Conservation (phyloP, 1,284 basidiomycete species). For the Spongispora temasekensis region DNA sequence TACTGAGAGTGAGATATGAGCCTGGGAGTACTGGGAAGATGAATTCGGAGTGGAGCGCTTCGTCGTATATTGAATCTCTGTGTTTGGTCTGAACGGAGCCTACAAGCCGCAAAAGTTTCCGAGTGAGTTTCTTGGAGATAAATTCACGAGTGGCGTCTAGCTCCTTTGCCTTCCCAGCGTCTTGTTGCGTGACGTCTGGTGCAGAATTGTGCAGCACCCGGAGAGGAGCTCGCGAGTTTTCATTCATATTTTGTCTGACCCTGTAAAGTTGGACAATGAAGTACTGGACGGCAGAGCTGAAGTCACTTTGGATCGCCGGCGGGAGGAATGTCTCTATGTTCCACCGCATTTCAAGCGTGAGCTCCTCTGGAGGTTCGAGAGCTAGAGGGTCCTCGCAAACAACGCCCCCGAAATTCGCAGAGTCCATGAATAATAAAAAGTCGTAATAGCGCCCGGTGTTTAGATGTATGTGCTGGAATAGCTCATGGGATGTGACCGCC, state of each 20-base stretch:
- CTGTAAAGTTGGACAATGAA: constrained; percentile 88
- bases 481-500: constrained; percentile 91
- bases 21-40: constrained; percentile 90
- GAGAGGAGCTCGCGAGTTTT: constrained; percentile 68
- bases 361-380: constrained; percentile 63
- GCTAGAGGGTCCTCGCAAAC: constrained; percentile 79
- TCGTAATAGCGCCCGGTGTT: constrained; percentile 93
- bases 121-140: constrained; percentile 80
- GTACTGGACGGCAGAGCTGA: constrained; percentile 73
- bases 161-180: constrained; percentile 72
- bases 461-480: constrained; percentile 93
- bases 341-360: constrained; percentile 89
- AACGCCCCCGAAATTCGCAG: constrained; percentile 90
- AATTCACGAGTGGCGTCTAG: constrained; percentile 70
- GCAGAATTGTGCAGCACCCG: constrained; percentile 70
- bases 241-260: constrained; percentile 69
- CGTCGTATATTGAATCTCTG: constrained; percentile 60
- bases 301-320: constrained; percentile 78
- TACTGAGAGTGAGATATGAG: constrained; percentile 72
- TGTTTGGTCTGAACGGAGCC: constrained; percentile 68
- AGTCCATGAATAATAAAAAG: constrained; percentile 95
- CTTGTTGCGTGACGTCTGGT: constrained; percentile 65
- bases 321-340: constrained; percentile 95
- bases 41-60: constrained; percentile 61
- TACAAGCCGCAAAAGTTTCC: constrained; percentile 77